These are phyloP conservation scores for Mycena epipterygia DNA, from an alignment of 768 basidiomycete genomes.

Conservation along the genomic window DNA sequence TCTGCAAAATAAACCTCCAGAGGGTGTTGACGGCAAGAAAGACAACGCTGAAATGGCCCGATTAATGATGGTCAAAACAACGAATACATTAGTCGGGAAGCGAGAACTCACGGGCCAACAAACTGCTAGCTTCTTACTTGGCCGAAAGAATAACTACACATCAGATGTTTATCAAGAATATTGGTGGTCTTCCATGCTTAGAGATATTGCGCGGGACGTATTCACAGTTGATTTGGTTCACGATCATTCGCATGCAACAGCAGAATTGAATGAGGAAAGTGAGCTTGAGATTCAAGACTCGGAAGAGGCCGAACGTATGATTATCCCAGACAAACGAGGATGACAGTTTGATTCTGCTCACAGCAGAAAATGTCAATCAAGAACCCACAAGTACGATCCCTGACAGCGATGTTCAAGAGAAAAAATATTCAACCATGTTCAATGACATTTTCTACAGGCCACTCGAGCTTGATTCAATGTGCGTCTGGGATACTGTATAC, in stretches of 20 bases:
- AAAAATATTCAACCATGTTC: conserved; percentile 16
- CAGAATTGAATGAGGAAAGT: background rate
- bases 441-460: conserved; percentile 30
- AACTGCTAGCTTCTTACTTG: conserved; percentile 17
- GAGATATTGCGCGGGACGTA: conserved; percentile 22
- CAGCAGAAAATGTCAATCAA: background rate
- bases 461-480: conserved; percentile 5
- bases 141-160: conserved; percentile 15
- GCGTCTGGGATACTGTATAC: conserved; percentile 27
- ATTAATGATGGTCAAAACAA: conserved; percentile 21
- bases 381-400: background rate
- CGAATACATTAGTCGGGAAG: conserved; percentile 15
- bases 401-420: background rate
- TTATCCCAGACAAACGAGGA: conserved; percentile 7
- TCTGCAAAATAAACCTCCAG: conserved; percentile 23
- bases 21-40: conserved; percentile 26
- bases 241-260: background rate
- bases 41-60: conserved; percentile 13
- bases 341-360: conserved; percentile 1
- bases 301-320: background rate
- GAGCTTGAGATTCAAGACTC: background rate
- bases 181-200: conserved; percentile 25
- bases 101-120: conserved; percentile 29
- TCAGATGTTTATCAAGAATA: conserved; percentile 10
- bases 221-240: conserved; percentile 32